Percentiles rank a stretch among this genome's conserved stretches.
These are phyloP conservation scores for Lactarius psammicola DNA, from an alignment of 768 basidiomycete species.

Conservation along the genomic window DNA sequence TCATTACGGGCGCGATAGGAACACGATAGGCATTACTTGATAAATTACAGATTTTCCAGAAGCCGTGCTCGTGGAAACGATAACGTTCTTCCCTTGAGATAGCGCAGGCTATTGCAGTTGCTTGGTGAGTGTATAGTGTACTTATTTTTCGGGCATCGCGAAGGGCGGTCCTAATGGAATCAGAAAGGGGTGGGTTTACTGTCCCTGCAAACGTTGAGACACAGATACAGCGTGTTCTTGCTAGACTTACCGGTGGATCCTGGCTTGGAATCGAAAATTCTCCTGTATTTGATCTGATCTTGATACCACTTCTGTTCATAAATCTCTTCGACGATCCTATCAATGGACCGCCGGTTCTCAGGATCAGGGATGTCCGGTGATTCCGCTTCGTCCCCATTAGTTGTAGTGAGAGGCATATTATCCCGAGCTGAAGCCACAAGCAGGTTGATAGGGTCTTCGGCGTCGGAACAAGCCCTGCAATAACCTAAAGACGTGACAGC, in stretches of 20 bases:
- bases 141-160: slow-evolving; percentile 56
- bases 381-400: slow-evolving; percentile 21
- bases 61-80: slow-evolving; percentile 88
- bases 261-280: slow-evolving; percentile 51
- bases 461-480: slow-evolving; percentile 49
- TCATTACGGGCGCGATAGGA: background rate
- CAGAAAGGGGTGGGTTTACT: slow-evolving; percentile 58
- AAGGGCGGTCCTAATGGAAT: slow-evolving; percentile 54
- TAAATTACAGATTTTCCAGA: slow-evolving; percentile 89
- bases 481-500: slow-evolving; percentile 44
- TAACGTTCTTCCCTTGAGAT: slow-evolving; percentile 59
- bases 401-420: slow-evolving; percentile 69
- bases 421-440: slow-evolving; percentile 66
- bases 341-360: slow-evolving; percentile 56
- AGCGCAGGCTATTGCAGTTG: slow-evolving; percentile 67
- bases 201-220: slow-evolving; percentile 36
- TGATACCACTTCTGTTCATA: slow-evolving; percentile 61
- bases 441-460: slow-evolving; percentile 60
- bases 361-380: slow-evolving; percentile 37
- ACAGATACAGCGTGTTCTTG: background rate
- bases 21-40: slow-evolving; percentile 48
- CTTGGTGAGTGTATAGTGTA: slow-evolving; percentile 68
- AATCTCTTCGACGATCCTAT: slow-evolving; percentile 57
- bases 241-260: slow-evolving; percentile 48
- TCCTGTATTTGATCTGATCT: slow-evolving; percentile 62